Percentiles rank a stretch among this genome's conserved stretches.
These are phyloP conservation scores for Entomortierella parvispora DNA, from an alignment of 192 early-diverging fungal species.

Conservation along the genomic window DNA sequence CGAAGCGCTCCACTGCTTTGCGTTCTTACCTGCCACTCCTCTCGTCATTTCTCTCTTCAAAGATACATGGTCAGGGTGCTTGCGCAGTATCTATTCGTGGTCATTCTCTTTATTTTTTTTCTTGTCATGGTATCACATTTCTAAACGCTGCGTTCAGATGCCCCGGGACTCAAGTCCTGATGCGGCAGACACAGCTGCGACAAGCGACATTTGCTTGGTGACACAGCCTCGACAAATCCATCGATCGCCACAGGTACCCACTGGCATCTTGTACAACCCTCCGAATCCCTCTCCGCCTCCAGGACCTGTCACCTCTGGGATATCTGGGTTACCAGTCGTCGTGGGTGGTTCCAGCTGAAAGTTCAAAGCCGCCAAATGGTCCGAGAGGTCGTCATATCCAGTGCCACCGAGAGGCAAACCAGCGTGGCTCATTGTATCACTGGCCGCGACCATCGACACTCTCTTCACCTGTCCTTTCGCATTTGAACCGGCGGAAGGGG, in stretches of 20 bases:
- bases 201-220: conserved; percentile 32
- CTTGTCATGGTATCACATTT: too few relatives aligned
- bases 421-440: conserved; percentile 12
- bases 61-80: too few relatives aligned
- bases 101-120: not conserved
- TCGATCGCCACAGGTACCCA: conserved; percentile 44
- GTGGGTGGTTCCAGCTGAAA: not conserved
- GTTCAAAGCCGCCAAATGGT: not conserved
- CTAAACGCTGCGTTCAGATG: too few relatives aligned
- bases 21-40: too few relatives aligned
- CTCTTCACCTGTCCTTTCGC: conserved; percentile 1
- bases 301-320: conserved; percentile 45
- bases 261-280: conserved; percentile 48
- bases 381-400: conserved; percentile 22
- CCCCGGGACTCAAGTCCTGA: too few relatives aligned
- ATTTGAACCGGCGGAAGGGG: not conserved
- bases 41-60: too few relatives aligned
- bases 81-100: too few relatives aligned
- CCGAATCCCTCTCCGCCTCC: conserved; percentile 49
- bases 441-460: conserved; percentile 2
- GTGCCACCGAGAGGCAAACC: conserved; percentile 5
- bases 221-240: conserved; percentile 53
- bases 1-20: too few relatives aligned
- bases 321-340: not conserved
- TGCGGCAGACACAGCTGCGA: too few relatives aligned